Evolutionary conservation across 805 yeast species (phyloP), one percentile per base, ranked within the genome.

Genomic region (Danielia reshetovae): DNA sequence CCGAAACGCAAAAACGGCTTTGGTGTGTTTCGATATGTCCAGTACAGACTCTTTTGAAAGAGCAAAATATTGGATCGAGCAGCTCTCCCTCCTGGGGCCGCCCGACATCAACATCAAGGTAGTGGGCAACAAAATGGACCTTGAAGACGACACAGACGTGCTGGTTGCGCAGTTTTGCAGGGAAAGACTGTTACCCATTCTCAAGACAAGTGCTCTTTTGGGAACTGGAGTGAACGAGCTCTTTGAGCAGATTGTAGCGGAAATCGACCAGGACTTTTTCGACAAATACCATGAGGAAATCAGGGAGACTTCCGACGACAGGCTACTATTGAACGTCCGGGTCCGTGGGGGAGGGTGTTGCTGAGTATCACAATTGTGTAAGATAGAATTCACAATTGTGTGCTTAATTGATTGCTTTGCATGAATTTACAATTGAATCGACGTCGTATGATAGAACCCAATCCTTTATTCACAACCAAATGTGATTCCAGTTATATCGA

Each of bases 61-160:
- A 39, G 96, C 96, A 1, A 77, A 82, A 51, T 77, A 77, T 38
- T 93, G 98, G 98, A 77, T 86, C n/a, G 80, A 81, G 36, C 97
- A 93, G 62, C 70, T 90, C 25, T 24, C 32, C 49, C 45, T 35
- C 39, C 52, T 22, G 40, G 55, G 24, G 46, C 56, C 39, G 18
- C 42, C 19, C 32, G 43, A 46, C 4, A 54, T 74, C 30, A 43
- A 46, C 25, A 60, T 74, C 4, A 42, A 59, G 7, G 58, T 93
- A 7, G 84, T 90, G 4, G 98, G 97, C 0, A 93, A 87, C 58
- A 93, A 93, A 60, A 48, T 62, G 4, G 98, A 93, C 59, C 57
- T 88, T 30, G 55, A 69, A 52, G 55, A 18, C 41, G 50, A 29
- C n/a, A 13, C 31, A 15, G 36, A 29, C n/a, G 24, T 43, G 27